Evolutionary conservation across 2,329 filamentous ascomycete genomes (phyloP), one percentile per base, ranked within the genome.

Genomic region (Penicillium sp.): DNA sequence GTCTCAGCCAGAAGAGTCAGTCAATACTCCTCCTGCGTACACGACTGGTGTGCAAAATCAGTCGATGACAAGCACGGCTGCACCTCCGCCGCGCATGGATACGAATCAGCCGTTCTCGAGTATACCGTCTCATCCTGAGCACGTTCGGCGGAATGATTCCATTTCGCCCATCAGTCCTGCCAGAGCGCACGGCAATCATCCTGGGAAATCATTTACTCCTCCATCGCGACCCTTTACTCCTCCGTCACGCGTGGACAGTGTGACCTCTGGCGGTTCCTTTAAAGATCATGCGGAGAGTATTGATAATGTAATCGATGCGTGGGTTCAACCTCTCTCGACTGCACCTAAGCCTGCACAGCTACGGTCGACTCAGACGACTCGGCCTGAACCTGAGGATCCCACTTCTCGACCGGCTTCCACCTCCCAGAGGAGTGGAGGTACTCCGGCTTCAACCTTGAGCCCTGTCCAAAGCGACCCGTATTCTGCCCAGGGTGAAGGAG

Each of bases 281-380:
- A 51, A 50, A 29, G 63, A 56, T 14, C 58, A 57, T 14, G 57
- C 65, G 11, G 65, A 69, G 22, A 71, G 61, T 23, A 73, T 73
- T 41, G 70, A 74, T 44, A 66, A 65, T 42, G 65, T 74, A 22
- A 74, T 73, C 40, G 62, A 72, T 52, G 68, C 69, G 35, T 74
- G 69, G 72, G 68, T 59, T 35, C 60, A 61, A 6, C 70, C 70
- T 14, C 44, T 68, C 23, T 57, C 57, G 3, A 45, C 60, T n/a
- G 51, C 58, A 8, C 41, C 50, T 18, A 55, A 54, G 35, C 31
- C 58, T 34, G 41, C 26, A 20, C 45, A 53, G 2, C 44, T 55
- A 18, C 20, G 11, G 9, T 44, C 31, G 18, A 4, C 4, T 8
- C 14, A 54, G 34, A 31, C 60, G 34, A 40, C 24, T 24, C 45